These are phyloP conservation scores for Diaporthe destruens DNA, from an alignment of 2,329 filamentous ascomycete genomes.

Conservation along the genomic window DNA sequence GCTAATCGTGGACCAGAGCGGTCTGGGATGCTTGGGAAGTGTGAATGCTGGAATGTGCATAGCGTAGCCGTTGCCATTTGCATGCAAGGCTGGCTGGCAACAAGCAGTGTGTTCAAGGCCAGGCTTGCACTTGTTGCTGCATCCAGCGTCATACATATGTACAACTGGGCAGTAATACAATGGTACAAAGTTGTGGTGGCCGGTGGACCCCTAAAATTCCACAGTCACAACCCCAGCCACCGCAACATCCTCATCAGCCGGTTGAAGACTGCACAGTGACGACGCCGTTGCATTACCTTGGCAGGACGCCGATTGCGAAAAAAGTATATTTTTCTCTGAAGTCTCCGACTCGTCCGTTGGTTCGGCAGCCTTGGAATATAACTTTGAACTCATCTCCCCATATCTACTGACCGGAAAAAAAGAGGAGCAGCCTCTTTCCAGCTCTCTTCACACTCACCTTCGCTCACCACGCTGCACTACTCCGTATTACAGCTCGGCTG, in stretches of 20 bases:
- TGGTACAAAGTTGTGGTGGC: slow-evolving; percentile 7
- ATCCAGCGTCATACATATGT: slow-evolving; percentile 33
- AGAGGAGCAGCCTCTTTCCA: not conserved
- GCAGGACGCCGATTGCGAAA: slow-evolving; percentile 4
- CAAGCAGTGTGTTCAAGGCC: too few relatives aligned
- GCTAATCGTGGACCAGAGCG: not conserved
- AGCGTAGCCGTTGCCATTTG: not conserved
- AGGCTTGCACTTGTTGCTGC: too few relatives aligned
- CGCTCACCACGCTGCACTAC: not conserved
- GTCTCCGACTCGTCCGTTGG: slow-evolving; percentile 3
- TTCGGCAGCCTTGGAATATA: slow-evolving; percentile 7
- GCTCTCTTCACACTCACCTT: not conserved
- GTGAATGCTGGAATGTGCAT: not conserved
- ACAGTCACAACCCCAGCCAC: slow-evolving; percentile 30
- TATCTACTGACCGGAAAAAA: not conserved
- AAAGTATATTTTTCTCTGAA: slow-evolving; percentile 20
- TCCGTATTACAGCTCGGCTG: slow-evolving; percentile 12
- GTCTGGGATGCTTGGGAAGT: not conserved
- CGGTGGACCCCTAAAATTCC: slow-evolving; percentile 34
- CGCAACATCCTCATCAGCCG: slow-evolving; percentile 8
- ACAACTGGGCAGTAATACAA: not conserved
- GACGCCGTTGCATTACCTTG: slow-evolving; percentile 33
- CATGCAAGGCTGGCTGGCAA: slow-evolving; percentile 1
- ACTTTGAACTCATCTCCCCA: not conserved
- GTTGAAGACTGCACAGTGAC: slow-evolving; percentile 7